Evolutionary conservation across 139 green algal genomes (phyloP), one percentile per base, ranked within the genome.

Genomic region (Helicosporidium sp.): DNA sequence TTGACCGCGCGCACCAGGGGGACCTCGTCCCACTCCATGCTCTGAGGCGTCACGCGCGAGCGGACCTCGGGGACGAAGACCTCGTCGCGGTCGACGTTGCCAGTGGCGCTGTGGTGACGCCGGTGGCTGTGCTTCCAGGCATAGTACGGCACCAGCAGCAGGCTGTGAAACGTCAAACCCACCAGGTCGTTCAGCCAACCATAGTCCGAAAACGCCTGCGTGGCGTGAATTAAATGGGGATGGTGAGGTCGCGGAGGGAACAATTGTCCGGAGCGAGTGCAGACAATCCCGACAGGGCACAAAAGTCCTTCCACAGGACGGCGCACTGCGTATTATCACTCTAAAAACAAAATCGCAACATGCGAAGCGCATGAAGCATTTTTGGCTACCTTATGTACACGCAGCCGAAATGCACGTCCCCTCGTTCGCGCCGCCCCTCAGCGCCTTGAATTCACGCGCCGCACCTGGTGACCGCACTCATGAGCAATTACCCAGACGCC

Each of bases 121-220:
- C 76, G 55, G 61, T 93, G 83, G 3, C 68, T 83, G 60, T 93
- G 79, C 74, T 93, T 93, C 82, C 80, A 92, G 18, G 62, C 77
- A 52, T 74, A 92, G 57, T 92, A 92, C 12, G 81, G 81, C 20
- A 92, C 80, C 36, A 92, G 61, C 26, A 92, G 72, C 10, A 61
- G 39, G 4, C 73, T 78, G 64, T 92, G 81, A 25, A 88, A 55
- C 5, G 84, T 46, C 29, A 87, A 59, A 7, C 82, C 82, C 4
- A 92, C 78, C 7, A 39, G 40, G 51, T 92, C 82, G 48, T 92
- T 88, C 6, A 87, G 42, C 17, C 37, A 43, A 41, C 60, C 49
- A 7, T 45, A 66, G 12, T 77, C 28, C 20, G 60, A 73, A 49
- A 85, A 88, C 2, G 79, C 78, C n/a, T n/a, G n/a, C n/a, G n/a